These are phyloP conservation scores for Delonix regia DNA, from an alignment of 306 rosid species.

Conservation along the genomic window DNA sequence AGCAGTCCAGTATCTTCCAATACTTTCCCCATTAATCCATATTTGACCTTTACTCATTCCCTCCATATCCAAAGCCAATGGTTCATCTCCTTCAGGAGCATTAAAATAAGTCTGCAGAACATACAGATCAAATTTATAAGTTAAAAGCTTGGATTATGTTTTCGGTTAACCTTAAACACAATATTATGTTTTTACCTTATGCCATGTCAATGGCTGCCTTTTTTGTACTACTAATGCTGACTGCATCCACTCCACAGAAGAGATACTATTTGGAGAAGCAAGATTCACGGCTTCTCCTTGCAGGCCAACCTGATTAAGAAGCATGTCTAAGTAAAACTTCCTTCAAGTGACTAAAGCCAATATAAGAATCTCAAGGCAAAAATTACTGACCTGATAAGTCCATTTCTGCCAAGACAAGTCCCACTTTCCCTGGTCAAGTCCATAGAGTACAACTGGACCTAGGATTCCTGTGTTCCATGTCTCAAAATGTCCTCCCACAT, in stretches of 20 bases:
- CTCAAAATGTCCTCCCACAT: constrained; percentile 84
- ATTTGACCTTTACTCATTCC: constrained; percentile 92
- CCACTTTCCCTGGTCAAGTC: constrained; percentile 81
- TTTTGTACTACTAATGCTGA: constrained; percentile 64
- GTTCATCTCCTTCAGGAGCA: constrained; percentile 79
- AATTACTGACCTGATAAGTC: constrained; percentile 72
- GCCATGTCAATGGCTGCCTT: constrained; percentile 85
- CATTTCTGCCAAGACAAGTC: constrained; percentile 83
- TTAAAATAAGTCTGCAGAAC: constrained; percentile 59
- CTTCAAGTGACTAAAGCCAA: not conserved
- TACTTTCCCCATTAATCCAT: constrained; percentile 86
- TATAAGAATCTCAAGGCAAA: constrained; percentile 18
- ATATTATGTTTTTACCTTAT: constrained; percentile 56
- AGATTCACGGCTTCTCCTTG: constrained; percentile 83
- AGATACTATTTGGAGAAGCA: constrained; percentile 60
- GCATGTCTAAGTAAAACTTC: constrained; percentile 26
- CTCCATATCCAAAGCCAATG: constrained; percentile 82
- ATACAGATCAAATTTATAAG: constrained; percentile 9
- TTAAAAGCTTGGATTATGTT: not conserved
- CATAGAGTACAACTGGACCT: constrained; percentile 83
- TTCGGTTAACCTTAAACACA: not conserved
- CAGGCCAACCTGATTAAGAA: constrained; percentile 69
- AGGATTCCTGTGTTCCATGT: constrained; percentile 86
- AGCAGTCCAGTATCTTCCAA: constrained; percentile 96
- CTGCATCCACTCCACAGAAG: constrained; percentile 73